A percentile compares a stretch with the other conserved stretches of the same genome.
Evolutionary conservation across 192 early-diverging fungal species (phyloP).

Genomic region (Coemansia sp.): DNA sequence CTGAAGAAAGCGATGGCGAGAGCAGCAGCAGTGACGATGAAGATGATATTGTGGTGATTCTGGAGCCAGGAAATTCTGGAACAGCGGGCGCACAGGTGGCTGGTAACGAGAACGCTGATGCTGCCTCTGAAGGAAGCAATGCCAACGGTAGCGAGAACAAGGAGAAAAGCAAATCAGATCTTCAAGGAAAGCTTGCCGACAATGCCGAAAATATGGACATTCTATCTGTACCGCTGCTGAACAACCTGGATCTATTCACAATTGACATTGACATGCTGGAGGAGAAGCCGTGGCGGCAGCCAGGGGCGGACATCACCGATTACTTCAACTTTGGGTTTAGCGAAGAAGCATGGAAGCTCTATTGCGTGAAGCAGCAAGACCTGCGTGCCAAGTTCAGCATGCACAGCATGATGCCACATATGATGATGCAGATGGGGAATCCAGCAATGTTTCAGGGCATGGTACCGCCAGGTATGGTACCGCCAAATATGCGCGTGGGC

Average conservation of each 20-base stretch:
- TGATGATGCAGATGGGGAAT: conserved; percentile 51
- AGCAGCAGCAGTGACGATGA: conserved; percentile 18
- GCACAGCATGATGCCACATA: conserved; percentile 58
- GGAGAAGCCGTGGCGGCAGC: conserved; percentile 96
- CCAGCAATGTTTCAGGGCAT: conserved; percentile 38
- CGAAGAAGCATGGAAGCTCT: conserved; percentile 91
- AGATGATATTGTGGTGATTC: conserved; percentile 43
- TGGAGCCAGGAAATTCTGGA: conserved; percentile 32
- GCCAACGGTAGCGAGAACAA: conserved; percentile 1
- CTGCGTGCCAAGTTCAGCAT: conserved; percentile 68
- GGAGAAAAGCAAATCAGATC: conserved; percentile 6
- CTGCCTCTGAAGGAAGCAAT: not conserved
- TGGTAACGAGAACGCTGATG: not conserved
- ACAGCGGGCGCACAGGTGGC: conserved; percentile 2
- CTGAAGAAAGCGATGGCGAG: conserved; percentile 3
- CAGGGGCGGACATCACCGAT: conserved; percentile 92
- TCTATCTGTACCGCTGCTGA: conserved; percentile 47
- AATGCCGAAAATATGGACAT: conserved; percentile 40
- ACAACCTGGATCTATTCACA: conserved; percentile 82
- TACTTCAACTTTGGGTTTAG: conserved; percentile 99
- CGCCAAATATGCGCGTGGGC: conserved; percentile 25
- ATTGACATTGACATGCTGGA: conserved; percentile 89
- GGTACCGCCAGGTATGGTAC: conserved; percentile 39
- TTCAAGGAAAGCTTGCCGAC: conserved; percentile 31
- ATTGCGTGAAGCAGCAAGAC: conserved; percentile 90